A percentile compares a stretch with the other conserved stretches of the same genome.
phyloP scores from a whole-genome alignment of 192 early-diverging fungal species.

The Phlyctochytrium bullatum region DNA sequence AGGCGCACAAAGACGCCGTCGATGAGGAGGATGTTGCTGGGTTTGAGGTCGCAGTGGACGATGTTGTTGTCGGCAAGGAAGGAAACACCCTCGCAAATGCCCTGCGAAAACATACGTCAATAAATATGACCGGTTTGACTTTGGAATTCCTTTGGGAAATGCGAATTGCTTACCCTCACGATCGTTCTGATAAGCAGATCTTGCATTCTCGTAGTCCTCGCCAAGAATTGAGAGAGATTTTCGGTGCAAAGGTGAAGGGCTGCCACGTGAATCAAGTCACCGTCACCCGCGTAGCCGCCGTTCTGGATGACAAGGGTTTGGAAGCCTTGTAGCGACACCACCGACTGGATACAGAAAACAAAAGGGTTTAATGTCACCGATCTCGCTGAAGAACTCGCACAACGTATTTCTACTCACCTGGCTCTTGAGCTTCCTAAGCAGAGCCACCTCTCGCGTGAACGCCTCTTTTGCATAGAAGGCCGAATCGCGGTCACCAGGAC shows the following conservation, averaged over 20 bases:
- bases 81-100: conserved; percentile 85
- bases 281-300: neutral
- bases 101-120: too few species aligned
- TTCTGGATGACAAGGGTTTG: neutral
- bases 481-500: too few species aligned
- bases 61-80: conserved; percentile 87
- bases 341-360: too few species aligned
- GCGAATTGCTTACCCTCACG: conserved; percentile 1
- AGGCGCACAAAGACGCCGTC: neutral
- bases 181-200: conserved; percentile 1
- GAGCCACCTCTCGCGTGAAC: neutral
- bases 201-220: neutral
- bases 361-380: too few species aligned
- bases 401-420: neutral
- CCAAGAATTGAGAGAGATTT: neutral
- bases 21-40: conserved; percentile 79
- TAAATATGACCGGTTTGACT: too few species aligned
- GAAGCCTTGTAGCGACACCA: too few species aligned
- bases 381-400: too few species aligned
- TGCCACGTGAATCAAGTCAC: neutral
- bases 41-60: conserved; percentile 92
- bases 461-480: neutral
- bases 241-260: neutral
- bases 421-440: neutral
- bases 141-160: too few species aligned